Conservation (phyloP, 345 rosid genomes). For the Syzygium oleosum region DNA sequence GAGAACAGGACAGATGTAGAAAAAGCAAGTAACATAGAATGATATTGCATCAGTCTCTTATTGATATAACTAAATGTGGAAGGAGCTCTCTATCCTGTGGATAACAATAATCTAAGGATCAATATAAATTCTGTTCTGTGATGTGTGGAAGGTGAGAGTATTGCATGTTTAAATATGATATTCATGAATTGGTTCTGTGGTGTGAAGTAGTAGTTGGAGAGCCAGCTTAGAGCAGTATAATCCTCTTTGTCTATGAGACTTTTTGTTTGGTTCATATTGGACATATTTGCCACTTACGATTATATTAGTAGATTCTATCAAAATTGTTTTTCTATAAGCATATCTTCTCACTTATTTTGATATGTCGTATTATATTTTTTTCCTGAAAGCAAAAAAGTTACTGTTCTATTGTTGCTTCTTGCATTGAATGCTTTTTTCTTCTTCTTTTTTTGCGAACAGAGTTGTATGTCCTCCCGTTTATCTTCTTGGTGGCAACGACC, state of each 20-base stretch:
- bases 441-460: slow-evolving; percentile 21
- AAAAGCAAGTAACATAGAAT: not conserved
- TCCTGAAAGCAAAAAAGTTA: not conserved
- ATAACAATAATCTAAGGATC: not conserved
- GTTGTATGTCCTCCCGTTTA: slow-evolving; percentile 41
- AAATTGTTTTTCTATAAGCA: not conserved
- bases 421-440: not conserved
- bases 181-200: not conserved
- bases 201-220: not conserved
- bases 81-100: not conserved
- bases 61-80: not conserved
- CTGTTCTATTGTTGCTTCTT: not conserved
- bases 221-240: not conserved
- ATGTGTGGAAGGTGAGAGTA: not conserved
- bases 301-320: not conserved
- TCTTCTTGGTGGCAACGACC: slow-evolving; percentile 38
- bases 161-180: not conserved
- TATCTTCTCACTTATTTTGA: not conserved
- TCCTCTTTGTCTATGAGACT: not conserved
- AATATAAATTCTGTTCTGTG: not conserved
- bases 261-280: not conserved
- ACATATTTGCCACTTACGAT: not conserved
- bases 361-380: not conserved
- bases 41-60: not conserved
- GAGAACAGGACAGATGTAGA: not conserved